Evolutionary conservation across 2,329 filamentous ascomycete genomes (phyloP).

Genomic region (Aspergillus candidus): DNA sequence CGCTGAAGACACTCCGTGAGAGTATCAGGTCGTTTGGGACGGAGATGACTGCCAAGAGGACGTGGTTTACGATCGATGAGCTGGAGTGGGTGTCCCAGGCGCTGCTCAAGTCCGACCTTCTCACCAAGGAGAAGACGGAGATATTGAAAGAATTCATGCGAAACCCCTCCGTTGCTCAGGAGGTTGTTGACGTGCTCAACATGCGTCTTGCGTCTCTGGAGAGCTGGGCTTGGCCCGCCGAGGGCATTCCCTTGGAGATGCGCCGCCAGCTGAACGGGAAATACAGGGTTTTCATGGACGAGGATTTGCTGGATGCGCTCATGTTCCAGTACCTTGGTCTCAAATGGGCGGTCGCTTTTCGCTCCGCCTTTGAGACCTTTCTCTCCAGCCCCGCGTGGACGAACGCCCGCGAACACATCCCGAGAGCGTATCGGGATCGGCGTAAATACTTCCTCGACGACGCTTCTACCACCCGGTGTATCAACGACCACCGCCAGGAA

Average conservation of each 20-base stretch:
- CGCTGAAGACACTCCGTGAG: conserved; percentile 39
- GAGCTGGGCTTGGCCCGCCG: conserved; percentile 48
- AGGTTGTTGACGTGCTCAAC: conserved; percentile 53
- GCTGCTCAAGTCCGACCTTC: conserved; percentile 46
- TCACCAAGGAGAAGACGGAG: conserved; percentile 47
- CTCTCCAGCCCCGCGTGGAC: conserved; percentile 40
- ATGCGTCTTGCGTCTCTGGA: conserved; percentile 48
- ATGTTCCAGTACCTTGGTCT: conserved; percentile 51
- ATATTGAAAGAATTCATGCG: conserved; percentile 48
- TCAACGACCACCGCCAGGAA: conserved; percentile 30
- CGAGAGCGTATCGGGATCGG: conserved; percentile 36
- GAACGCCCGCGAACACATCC: conserved; percentile 26
- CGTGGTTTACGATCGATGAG: conserved; percentile 37
- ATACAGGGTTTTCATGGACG: conserved; percentile 55
- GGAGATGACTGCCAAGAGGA: conserved; percentile 19
- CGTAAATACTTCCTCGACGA: conserved; percentile 41
- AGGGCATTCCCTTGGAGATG: conserved; percentile 44
- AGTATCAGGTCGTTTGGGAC: conserved; percentile 35
- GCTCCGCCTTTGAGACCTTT: conserved; percentile 34
- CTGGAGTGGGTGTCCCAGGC: conserved; percentile 46
- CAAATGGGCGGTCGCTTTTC: conserved; percentile 47
- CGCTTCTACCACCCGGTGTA: conserved; percentile 10
- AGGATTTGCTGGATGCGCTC: conserved; percentile 52
- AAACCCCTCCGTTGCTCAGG: conserved; percentile 45
- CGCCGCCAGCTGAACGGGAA: conserved; percentile 52